Evolutionary conservation across 2,329 filamentous ascomycete genomes (phyloP).

Genomic region (Dryadomyces quercus-mongolicae): DNA sequence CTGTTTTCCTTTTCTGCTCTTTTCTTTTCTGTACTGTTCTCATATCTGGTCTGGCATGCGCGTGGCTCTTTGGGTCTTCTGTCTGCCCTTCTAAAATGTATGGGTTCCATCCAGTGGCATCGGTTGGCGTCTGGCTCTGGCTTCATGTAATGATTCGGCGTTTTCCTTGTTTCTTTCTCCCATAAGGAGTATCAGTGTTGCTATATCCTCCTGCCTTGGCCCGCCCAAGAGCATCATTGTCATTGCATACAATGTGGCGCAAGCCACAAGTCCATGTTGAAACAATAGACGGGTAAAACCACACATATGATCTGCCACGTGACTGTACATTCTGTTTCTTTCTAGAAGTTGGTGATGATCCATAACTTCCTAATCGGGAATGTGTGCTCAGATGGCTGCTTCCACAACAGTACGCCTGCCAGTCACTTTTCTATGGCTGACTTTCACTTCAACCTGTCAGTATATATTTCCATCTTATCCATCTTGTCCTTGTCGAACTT

Average conservation of each 20-base stretch:
- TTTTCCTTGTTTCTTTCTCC: not conserved
- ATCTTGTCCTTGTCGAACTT: too few species aligned
- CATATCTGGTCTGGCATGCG: not conserved
- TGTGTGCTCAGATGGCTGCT: not conserved
- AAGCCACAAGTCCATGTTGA: not conserved
- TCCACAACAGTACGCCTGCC: not conserved
- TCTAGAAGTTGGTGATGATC: too few species aligned
- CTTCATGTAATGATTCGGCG: not conserved
- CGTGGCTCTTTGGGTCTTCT: not conserved
- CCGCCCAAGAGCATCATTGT: not conserved
- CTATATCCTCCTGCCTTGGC: not conserved
- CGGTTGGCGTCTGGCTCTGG: not conserved
- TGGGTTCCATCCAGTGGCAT: not conserved
- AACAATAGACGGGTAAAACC: not conserved
- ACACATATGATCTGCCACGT: not conserved
- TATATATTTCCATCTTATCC: not conserved
- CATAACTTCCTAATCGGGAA: not conserved
- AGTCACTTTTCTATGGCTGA: not conserved
- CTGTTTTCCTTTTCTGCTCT: not conserved
- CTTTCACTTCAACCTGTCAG: not conserved
- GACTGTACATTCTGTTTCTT: too few species aligned
- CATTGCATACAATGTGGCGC: not conserved
- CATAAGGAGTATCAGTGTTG: not conserved
- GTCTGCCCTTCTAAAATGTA: not conserved
- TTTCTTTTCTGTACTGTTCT: too few species aligned